Evolutionary conservation across 2,329 filamentous ascomycete genomes (phyloP).

Genomic region (Botryotinia convoluta): DNA sequence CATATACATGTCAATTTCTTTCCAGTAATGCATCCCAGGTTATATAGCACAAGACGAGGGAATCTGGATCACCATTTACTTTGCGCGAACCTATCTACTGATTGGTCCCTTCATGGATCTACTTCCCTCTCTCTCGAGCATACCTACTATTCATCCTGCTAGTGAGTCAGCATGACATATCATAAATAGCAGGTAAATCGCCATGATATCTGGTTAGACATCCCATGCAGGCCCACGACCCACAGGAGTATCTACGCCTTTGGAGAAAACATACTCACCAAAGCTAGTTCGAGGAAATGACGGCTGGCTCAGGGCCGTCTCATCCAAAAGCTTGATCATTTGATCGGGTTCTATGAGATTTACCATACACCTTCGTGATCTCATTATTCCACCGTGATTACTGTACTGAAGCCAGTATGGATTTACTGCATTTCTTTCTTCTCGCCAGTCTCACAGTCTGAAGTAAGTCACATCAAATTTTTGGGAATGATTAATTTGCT

Average conservation of each 20-base stretch:
- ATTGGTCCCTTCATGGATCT: neutral
- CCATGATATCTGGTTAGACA: neutral
- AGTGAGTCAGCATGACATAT: neutral
- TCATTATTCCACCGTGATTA: neutral
- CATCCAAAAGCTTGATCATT: neutral
- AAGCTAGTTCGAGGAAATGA: neutral
- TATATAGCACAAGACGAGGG: neutral
- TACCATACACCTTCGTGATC: no score
- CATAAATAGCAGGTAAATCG: neutral
- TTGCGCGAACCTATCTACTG: neutral
- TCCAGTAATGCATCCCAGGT: neutral
- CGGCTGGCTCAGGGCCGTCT: neutral
- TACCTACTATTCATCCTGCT: neutral
- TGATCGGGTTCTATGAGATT: no score
- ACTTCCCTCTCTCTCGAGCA: neutral
- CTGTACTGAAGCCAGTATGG: neutral
- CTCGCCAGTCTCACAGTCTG: neutral
- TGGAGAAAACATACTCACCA: neutral
- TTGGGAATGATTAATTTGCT: neutral
- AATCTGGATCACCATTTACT: neutral
- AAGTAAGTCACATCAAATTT: neutral
- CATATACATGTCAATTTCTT: neutral
- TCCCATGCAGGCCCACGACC: neutral
- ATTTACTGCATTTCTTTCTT: neutral
- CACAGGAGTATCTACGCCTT: neutral